phyloP scores from a whole-genome alignment of 768 basidiomycete species.

The Infundibulicybe gibba region DNA sequence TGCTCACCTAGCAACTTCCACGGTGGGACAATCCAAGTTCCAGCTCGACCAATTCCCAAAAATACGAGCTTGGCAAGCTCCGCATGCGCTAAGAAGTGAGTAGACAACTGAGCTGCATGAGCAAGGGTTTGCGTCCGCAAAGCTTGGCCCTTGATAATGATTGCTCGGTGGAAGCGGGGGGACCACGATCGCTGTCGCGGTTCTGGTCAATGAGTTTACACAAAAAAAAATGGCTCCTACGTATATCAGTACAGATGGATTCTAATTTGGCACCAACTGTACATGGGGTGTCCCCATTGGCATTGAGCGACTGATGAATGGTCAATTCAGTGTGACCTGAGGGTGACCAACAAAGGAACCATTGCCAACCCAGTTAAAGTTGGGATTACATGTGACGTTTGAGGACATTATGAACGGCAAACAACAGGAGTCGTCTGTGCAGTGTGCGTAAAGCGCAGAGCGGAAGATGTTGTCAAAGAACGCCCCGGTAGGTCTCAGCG shows the following conservation, averaged over 20 bases:
- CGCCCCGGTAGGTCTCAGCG: too few species aligned
- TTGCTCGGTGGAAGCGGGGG: constrained; percentile 28
- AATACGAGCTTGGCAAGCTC: constrained; percentile 47
- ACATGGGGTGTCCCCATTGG: constrained; percentile 43
- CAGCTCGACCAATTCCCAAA: constrained; percentile 35
- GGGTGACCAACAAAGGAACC: too few species aligned
- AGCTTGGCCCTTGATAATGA: constrained; percentile 40
- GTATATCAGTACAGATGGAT: constrained; percentile 30
- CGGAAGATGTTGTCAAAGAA: too few species aligned
- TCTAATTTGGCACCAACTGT: constrained; percentile 45
- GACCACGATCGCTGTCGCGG: constrained; percentile 31
- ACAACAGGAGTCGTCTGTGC: too few species aligned
- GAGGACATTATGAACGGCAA: too few species aligned
- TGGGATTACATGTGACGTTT: too few species aligned
- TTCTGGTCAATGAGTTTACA: constrained; percentile 2
- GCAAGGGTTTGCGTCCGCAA: constrained; percentile 35
- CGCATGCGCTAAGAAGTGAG: constrained; percentile 55
- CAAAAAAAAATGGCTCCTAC: constrained; percentile 18
- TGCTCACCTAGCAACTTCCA: constrained; percentile 28
- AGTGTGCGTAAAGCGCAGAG: too few species aligned
- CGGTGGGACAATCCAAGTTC: constrained; percentile 29
- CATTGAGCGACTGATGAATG: constrained; percentile 33
- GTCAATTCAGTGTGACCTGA: too few species aligned
- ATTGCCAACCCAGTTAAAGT: too few species aligned
- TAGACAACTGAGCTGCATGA: constrained; percentile 58